Evolutionary conservation across 148 eudicot genomes (phyloP).

Genomic region (Spergularia marina): DNA sequence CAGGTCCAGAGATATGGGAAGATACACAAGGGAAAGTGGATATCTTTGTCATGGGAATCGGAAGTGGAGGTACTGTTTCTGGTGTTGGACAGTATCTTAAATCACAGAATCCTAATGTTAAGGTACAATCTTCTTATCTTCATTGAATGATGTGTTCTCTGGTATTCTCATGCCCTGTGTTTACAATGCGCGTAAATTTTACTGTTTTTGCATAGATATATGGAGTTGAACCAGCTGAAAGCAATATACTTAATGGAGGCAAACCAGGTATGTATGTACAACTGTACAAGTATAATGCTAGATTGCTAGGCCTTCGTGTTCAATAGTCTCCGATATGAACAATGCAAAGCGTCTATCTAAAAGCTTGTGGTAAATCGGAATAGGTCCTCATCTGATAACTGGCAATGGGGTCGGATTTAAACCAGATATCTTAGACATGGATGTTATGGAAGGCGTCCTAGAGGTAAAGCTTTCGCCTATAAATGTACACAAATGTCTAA

Average conservation of each 20-base stretch:
- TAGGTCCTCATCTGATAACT: constrained; percentile 93
- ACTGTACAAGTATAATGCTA: constrained; percentile 13
- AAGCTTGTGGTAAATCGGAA: constrained; percentile 1
- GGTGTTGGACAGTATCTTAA: constrained; percentile 94
- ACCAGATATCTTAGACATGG: constrained; percentile 97
- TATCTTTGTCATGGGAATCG: constrained; percentile 96
- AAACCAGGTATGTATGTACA: constrained; percentile 66
- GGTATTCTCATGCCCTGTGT: background rate
- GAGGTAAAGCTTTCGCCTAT: constrained; percentile 42
- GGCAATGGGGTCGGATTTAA: constrained; percentile 98
- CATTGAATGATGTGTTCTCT: background rate
- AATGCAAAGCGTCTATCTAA: background rate
- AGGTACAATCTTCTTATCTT: constrained; percentile 40
- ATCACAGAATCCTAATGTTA: constrained; percentile 83
- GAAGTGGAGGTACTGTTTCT: constrained; percentile 96
- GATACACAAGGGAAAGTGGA: constrained; percentile 88
- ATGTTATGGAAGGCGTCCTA: constrained; percentile 86
- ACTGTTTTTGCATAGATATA: constrained; percentile 47
- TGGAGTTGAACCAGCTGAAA: constrained; percentile 93
- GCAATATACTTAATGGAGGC: constrained; percentile 91
- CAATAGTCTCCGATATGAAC: background rate
- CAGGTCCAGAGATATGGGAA: constrained; percentile 99
- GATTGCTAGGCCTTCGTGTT: background rate
- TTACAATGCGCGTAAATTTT: background rate
- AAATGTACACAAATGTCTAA: background rate